These are phyloP conservation scores for Penstemon eatonii DNA, from an alignment of 257 asterid genomes.

Conservation along the genomic window DNA sequence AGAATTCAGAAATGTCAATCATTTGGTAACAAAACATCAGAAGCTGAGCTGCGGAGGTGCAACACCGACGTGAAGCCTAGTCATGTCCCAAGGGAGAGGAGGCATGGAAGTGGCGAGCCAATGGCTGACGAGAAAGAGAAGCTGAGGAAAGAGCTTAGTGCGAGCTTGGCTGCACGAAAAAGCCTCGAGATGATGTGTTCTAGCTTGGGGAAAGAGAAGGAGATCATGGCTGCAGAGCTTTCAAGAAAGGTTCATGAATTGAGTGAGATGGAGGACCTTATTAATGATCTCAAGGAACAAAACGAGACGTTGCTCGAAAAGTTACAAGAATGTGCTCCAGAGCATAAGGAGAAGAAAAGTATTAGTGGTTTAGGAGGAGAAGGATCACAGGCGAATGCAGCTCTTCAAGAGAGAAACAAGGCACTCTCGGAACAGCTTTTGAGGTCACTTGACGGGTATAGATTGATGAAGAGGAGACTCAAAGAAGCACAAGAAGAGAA, in stretches of 20 bases:
- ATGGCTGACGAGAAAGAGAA: conserved; percentile 46
- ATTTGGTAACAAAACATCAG: conserved; percentile 43
- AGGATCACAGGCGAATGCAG: conserved; percentile 33
- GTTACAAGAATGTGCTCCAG: conserved; percentile 39
- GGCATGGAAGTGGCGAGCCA: conserved; percentile 14
- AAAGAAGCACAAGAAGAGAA: conserved; percentile 52
- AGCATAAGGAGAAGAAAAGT: conserved; percentile 30
- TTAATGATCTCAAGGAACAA: conserved; percentile 50
- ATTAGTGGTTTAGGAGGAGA: background rate
- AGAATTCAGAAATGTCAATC: conserved; percentile 68
- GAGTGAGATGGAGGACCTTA: conserved; percentile 56
- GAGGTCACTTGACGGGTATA: conserved; percentile 53
- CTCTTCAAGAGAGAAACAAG: conserved; percentile 51
- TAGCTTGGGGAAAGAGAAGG: conserved; percentile 72
- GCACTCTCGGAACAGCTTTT: conserved; percentile 47
- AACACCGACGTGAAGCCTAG: conserved; percentile 34
- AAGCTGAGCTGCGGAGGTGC: conserved; percentile 42
- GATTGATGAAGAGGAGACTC: conserved; percentile 56
- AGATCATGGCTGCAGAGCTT: conserved; percentile 67
- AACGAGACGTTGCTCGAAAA: conserved; percentile 45
- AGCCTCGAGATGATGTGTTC: conserved; percentile 70
- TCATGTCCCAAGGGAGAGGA: conserved; percentile 36
- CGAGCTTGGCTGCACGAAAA: conserved; percentile 56
- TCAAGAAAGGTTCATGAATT: conserved; percentile 52
- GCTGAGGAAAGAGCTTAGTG: conserved; percentile 51